Evolutionary conservation across 2,329 filamentous ascomycete species (phyloP), one percentile per base, ranked within the genome.

Genomic region (Rhynchosporium graminicola): DNA sequence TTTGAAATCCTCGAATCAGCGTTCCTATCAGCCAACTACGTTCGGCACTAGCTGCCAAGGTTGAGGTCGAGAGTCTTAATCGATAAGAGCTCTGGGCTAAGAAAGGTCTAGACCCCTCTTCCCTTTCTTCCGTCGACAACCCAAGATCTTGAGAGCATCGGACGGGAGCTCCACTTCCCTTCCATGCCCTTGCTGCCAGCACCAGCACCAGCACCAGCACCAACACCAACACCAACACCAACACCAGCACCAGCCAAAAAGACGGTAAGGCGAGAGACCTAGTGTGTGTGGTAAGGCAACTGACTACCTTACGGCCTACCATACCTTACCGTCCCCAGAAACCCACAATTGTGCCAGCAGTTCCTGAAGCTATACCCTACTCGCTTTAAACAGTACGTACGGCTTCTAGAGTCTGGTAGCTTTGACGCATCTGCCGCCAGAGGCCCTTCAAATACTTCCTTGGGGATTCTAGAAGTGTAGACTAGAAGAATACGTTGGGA

Each of bases 281-380:
- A 20, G 20, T 20, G 5, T 4, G 15, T 3, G n/a, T n/a, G 43
- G 43, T 20, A n/a, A 20, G 43, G 2, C n/a, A 8, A 8, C 20
- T 20, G 1, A 20, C 20, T 20, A 1, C 20, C 20, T 20, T 20
- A 20, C 20, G 20, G 20, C 20, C 20, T 20, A 20, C 20, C 20
- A 20, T 20, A 20, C 20, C 20, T 20, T 20, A 20, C 20, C 20
- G 20, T 20, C 20, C 20, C 20, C 20, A 46, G n/a, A n/a, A 46
- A 46, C 43, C 43, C 43, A 46, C 43, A 46, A 20, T 20, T 46
- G 42, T 54, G 51, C 33, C 51, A 54, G 51, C 51, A 54, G 51
- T 42, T 54, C 51, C 51, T 54, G 36, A 54, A 54, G 51, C 51
- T 54, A 54, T 54, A 12, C 50, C 51, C 9, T 12, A 42, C 36